A percentile compares a stretch with the other conserved stretches of the same genome.
Conservation (phyloP, 2,329 filamentous ascomycete genomes). For the Elsinoe perseae region DNA sequence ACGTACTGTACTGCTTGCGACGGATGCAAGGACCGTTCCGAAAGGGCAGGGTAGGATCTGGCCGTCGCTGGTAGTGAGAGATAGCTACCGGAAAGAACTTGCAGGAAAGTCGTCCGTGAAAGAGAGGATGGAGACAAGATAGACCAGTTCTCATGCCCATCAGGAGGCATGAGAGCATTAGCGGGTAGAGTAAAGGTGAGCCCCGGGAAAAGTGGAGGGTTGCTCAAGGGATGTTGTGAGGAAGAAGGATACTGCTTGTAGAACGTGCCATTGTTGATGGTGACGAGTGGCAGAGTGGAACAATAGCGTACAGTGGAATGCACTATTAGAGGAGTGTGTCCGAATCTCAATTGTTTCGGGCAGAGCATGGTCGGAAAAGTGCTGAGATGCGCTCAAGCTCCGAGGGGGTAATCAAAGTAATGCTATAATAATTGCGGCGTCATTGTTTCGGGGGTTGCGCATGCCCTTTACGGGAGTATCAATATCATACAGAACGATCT, state of each 20-base stretch:
- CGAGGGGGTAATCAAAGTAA: no score
- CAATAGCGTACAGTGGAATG: neutral
- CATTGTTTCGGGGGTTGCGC: no score
- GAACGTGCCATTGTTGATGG: slow-evolving; percentile 72
- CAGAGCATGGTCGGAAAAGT: no score
- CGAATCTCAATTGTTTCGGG: no score
- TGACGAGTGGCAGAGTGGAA: slow-evolving; percentile 37
- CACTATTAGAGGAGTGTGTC: no score
- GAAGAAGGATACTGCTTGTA: slow-evolving; percentile 63
- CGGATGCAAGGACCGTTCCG: slow-evolving; percentile 51
- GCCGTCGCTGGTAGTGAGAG: slow-evolving; percentile 68
- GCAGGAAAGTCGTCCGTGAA: slow-evolving; percentile 74
- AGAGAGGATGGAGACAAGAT: slow-evolving; percentile 71
- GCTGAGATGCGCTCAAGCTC: no score
- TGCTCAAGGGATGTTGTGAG: slow-evolving; percentile 41
- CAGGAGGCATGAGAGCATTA: slow-evolving; percentile 29
- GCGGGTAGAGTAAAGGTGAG: slow-evolving; percentile 64
- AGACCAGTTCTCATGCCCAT: slow-evolving; percentile 52
- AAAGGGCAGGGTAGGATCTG: slow-evolving; percentile 70
- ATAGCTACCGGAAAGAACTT: slow-evolving; percentile 67
- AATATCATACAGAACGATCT: no score
- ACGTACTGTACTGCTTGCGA: slow-evolving; percentile 75
- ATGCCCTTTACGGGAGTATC: no score
- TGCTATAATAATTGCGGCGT: no score
- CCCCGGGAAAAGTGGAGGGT: slow-evolving; percentile 65